Evolutionary conservation across 2,329 filamentous ascomycete genomes (phyloP).

Genomic region (Paraphaeosphaeria sporulosa): DNA sequence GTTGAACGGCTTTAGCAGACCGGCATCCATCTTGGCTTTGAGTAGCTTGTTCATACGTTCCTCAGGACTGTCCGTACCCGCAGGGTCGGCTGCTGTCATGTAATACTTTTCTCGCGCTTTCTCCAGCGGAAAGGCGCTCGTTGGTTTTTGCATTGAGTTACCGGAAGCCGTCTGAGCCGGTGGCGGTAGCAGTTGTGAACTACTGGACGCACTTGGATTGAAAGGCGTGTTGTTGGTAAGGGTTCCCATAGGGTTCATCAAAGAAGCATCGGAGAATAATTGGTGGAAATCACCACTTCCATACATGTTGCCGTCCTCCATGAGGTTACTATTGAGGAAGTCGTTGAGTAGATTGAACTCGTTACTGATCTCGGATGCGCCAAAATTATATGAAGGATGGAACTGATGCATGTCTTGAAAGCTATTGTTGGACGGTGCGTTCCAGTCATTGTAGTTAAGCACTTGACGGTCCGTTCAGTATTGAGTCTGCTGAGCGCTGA

Average conservation of each 20-base stretch:
- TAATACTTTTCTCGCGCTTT: slow-evolving; percentile 87
- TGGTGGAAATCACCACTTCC: slow-evolving; percentile 55
- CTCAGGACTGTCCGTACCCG: slow-evolving; percentile 84
- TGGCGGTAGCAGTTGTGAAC: slow-evolving; percentile 50
- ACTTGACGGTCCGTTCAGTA: slow-evolving; percentile 60
- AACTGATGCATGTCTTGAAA: slow-evolving; percentile 95
- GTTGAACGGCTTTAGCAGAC: slow-evolving; percentile 94
- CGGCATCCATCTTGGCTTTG: slow-evolving; percentile 94
- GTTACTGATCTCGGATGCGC: slow-evolving; percentile 90
- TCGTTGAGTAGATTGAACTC: slow-evolving; percentile 98
- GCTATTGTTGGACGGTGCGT: slow-evolving; percentile 75
- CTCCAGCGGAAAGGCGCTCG: slow-evolving; percentile 70
- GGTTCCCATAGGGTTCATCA: slow-evolving; percentile 54
- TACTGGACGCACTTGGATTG: slow-evolving; percentile 56
- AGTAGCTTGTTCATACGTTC: slow-evolving; percentile 95
- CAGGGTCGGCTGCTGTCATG: slow-evolving; percentile 93
- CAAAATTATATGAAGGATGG: slow-evolving; percentile 94
- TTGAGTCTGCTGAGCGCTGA: slow-evolving; percentile 30
- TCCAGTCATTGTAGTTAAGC: slow-evolving; percentile 83
- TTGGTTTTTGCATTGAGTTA: slow-evolving; percentile 67
- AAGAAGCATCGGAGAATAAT: slow-evolving; percentile 67
- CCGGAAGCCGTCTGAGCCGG: slow-evolving; percentile 55
- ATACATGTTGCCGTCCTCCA: slow-evolving; percentile 70
- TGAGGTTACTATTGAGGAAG: slow-evolving; percentile 88
- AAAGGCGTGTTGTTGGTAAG: slow-evolving; percentile 43